phyloP scores from a whole-genome alignment of 495 filamentous ascomycete species.

The Neurospora tetrasperma region DNA sequence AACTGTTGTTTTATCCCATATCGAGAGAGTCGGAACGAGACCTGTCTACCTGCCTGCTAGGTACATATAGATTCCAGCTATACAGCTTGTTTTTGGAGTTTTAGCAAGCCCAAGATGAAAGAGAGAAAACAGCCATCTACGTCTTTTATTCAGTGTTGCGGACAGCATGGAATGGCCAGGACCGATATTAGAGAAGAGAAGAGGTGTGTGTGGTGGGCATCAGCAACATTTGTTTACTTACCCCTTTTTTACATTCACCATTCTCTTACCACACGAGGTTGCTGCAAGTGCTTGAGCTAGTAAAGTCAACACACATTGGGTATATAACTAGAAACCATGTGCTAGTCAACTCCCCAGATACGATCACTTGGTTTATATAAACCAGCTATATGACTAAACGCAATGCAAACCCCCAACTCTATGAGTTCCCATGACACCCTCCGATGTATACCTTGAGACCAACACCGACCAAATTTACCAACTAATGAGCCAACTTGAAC shows the following conservation, averaged over 20 bases:
- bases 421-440: neutral
- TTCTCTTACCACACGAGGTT: neutral
- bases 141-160: too few species aligned
- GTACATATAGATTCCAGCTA: too few species aligned
- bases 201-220: too few species aligned
- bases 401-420: neutral
- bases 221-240: neutral
- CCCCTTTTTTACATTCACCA: neutral
- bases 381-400: neutral
- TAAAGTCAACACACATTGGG: neutral
- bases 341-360: neutral
- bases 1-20: fast-evolving
- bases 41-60: too few species aligned
- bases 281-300: neutral
- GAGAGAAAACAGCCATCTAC: too few species aligned
- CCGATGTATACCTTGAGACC: neutral
- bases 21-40: too few species aligned
- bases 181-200: neutral
- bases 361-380: neutral
- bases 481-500: neutral
- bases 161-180: neutral
- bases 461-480: neutral
- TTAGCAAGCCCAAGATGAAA: too few species aligned
- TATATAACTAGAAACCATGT: neutral
- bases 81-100: too few species aligned